Conservation (phyloP, 2,329 filamentous ascomycete species). For the Acarospora socialis region DNA sequence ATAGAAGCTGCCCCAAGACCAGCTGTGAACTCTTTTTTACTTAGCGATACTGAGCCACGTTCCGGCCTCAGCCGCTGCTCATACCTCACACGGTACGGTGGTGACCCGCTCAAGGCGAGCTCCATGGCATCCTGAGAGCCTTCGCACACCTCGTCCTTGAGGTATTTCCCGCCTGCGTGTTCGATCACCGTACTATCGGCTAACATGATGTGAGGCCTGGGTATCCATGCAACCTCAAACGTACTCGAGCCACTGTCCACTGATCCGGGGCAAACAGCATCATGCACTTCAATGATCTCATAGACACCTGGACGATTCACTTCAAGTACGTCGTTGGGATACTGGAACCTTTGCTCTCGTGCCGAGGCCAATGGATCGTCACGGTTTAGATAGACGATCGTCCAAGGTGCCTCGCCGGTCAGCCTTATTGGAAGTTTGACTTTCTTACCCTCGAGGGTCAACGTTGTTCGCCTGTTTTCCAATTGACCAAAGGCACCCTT, state of each 20-base stretch:
- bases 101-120: slow-evolving; percentile 60
- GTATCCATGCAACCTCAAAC: slow-evolving; percentile 77
- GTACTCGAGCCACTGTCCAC: slow-evolving; percentile 58
- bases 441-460: slow-evolving; percentile 60
- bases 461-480: slow-evolving; percentile 61
- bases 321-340: slow-evolving; percentile 54
- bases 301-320: slow-evolving; percentile 60
- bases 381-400: slow-evolving; percentile 59
- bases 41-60: slow-evolving; percentile 50
- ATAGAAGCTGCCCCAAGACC: slow-evolving; percentile 63
- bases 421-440: slow-evolving; percentile 70
- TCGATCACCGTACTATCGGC: slow-evolving; percentile 50
- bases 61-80: slow-evolving; percentile 59
- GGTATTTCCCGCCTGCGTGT: slow-evolving; percentile 40
- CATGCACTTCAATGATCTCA: slow-evolving; percentile 61
- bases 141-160: slow-evolving; percentile 79
- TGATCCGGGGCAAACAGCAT: slow-evolving; percentile 67
- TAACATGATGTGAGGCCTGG: slow-evolving; percentile 58
- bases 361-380: slow-evolving; percentile 30
- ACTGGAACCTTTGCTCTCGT: slow-evolving; percentile 35
- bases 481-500: slow-evolving; percentile 74
- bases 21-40: slow-evolving; percentile 59
- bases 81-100: slow-evolving; percentile 75
- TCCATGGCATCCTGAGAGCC: slow-evolving; percentile 86
- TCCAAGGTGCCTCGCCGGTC: slow-evolving; percentile 77